These are phyloP conservation scores for Chalciporus piperatus DNA, from an alignment of 768 basidiomycete species.

Conservation along the genomic window DNA sequence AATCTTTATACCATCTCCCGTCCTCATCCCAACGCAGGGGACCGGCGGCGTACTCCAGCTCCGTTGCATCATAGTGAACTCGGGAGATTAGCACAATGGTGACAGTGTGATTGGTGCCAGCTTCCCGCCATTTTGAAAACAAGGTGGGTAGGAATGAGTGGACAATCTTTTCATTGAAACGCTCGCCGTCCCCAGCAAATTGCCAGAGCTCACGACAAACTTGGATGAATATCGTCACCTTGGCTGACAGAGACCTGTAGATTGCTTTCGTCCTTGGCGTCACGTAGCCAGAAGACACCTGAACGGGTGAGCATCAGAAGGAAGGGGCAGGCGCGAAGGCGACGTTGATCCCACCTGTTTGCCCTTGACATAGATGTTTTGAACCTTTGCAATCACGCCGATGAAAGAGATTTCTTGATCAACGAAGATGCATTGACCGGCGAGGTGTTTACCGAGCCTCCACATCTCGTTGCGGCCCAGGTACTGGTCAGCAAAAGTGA, in stretches of 20 bases:
- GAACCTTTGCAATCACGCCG: conserved; percentile 77
- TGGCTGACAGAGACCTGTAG: conserved; percentile 87
- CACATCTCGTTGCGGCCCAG: conserved; percentile 97
- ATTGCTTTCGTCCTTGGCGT: conserved; percentile 83
- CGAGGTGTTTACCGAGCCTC: conserved; percentile 80
- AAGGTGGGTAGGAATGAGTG: conserved; percentile 93
- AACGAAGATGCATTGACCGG: conserved; percentile 76
- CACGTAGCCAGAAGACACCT: conserved; percentile 83
- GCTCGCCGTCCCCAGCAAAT: conserved; percentile 93
- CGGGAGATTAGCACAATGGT: conserved; percentile 94
- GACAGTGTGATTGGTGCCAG: conserved; percentile 87
- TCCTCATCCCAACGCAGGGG: conserved; percentile 75
- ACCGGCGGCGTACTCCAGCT: conserved; percentile 80
- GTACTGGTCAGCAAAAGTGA: conserved; percentile 94
- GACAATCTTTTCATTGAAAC: conserved; percentile 96
- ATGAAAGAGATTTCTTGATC: conserved; percentile 86
- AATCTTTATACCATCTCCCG: conserved; percentile 88
- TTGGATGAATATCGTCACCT: conserved; percentile 92
- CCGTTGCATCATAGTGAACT: conserved; percentile 81
- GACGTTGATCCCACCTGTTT: conserved; percentile 47
- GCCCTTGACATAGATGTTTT: conserved; percentile 69
- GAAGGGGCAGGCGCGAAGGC: background rate
- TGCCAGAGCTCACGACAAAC: conserved; percentile 96
- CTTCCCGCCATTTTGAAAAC: conserved; percentile 79
- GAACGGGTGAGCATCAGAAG: background rate